Base-by-base conservation (phyloP, 1,284 basidiomycete species). In the Apiotrichum gamsii region DNA sequence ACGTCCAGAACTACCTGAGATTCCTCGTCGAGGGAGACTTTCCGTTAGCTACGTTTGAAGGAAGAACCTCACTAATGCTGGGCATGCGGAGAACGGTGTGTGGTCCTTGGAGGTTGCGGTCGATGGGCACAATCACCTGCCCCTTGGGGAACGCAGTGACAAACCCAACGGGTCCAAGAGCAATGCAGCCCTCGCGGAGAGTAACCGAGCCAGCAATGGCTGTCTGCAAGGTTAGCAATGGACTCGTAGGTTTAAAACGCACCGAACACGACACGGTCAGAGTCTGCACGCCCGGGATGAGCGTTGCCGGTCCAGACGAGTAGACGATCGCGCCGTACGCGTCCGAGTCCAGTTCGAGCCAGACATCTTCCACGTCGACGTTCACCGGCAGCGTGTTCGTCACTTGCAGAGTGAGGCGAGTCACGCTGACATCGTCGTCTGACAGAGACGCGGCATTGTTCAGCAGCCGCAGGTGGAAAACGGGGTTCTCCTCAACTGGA, bases 21-120 rank as follows among this genome's bases (percentile, higher is more conserved):
- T 19, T 66, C 64, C 18, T 57, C 54, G 34, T 69, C 64, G 14
- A 71, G 58, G 16, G 62, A 55, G 28, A 69, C 67, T 70, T 37
- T 8, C 2, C 20, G 38, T 49, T 11, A 52, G 45, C 37, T 9
- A 2, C 10, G 30, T 2, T 25, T 8, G 13, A n/a, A 9, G 6
- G 13, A 8, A 11, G 14, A 37, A 13, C 52, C 64, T 47, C 31
- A 69, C 65, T 64, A 13, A 48, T 42, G 11, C 55, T 55, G 2
- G 69, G 69, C 64, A 72, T 65, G 19, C 52, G 49, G 11, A 70
- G 43, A 13, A 40, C 46, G 1, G 52, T 56, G 6, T 50, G 39
- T 9, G 60, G 37, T 4, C 61, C 64, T 5, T 43, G 39, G 0
- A 59, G 40, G 45, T 61, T 50, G 16, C 61, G 57, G 16, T 56